phyloP scores from a whole-genome alignment of 305 asterid genomes.

The Ilex paraguariensis region DNA sequence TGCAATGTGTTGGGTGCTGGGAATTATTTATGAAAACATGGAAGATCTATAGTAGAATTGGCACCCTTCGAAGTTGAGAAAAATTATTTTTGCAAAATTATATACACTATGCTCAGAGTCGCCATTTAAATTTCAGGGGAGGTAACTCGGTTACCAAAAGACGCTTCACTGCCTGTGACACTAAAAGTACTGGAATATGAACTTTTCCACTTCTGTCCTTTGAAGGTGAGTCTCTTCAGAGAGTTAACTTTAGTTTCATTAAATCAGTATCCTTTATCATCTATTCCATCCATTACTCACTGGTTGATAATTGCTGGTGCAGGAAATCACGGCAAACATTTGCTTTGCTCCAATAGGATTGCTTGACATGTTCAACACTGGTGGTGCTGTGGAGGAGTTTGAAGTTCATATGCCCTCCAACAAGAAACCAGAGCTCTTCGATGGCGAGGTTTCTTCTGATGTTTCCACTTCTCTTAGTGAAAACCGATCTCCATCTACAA shows the following conservation, averaged over 20 bases:
- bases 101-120: too few species aligned
- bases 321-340: constrained; percentile 42
- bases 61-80: too few species aligned
- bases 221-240: constrained; percentile 38
- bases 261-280: not conserved
- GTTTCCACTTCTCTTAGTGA: constrained; percentile 9
- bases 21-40: too few species aligned
- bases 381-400: constrained; percentile 72
- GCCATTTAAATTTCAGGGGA: constrained; percentile 33
- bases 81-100: too few species aligned
- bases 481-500: constrained; percentile 28
- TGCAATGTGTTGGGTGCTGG: too few species aligned
- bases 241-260: too few species aligned
- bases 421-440: constrained; percentile 16
- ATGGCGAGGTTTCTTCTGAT: constrained; percentile 22
- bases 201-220: constrained; percentile 81
- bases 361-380: constrained; percentile 77
- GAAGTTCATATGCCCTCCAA: constrained; percentile 30
- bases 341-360: constrained; percentile 81
- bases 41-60: too few species aligned
- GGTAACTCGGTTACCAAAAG: constrained; percentile 54
- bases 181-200: constrained; percentile 84
- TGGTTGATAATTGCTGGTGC: constrained; percentile 9
- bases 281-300: not conserved
- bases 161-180: constrained; percentile 74